These are phyloP conservation scores for Gossypium gossypioides DNA, from an alignment of 441 rosid species.

Conservation along the genomic window DNA sequence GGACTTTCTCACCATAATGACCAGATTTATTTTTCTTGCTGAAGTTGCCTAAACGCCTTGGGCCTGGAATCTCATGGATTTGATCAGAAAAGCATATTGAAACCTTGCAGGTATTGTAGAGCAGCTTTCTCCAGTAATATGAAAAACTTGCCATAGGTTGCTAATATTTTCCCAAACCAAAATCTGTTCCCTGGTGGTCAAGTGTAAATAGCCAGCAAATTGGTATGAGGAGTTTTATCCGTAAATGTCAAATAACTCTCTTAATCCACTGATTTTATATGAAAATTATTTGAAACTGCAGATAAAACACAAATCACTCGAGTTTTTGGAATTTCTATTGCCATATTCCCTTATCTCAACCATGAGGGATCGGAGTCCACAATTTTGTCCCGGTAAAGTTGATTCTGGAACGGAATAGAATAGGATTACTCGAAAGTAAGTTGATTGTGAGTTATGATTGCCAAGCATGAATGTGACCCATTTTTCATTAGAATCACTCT, in stretches of 20 bases:
- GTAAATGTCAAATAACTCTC: not conserved
- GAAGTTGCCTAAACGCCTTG: not conserved
- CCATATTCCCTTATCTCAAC: not conserved
- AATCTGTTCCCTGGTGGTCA: not conserved
- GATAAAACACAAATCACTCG: not conserved
- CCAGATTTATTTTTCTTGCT: not conserved
- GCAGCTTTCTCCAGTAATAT: not conserved
- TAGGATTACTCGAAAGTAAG: not conserved
- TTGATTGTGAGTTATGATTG: slow-evolving; percentile 1
- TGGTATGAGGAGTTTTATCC: not conserved
- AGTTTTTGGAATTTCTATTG: not conserved
- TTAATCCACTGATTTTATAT: not conserved
- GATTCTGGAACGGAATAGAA: not conserved
- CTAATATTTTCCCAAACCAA: not conserved
- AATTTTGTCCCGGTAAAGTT: not conserved
- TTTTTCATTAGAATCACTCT: slow-evolving; percentile 37
- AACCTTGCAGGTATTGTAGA: not conserved
- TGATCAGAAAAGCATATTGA: not conserved
- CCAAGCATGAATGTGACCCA: slow-evolving; percentile 41
- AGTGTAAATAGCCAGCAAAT: not conserved
- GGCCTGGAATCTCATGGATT: not conserved
- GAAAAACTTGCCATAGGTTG: slow-evolving; percentile 1
- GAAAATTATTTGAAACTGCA: not conserved
- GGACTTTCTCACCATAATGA: not conserved
- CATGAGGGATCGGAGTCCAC: not conserved